A percentile compares a stretch with the other conserved stretches of the same genome.
These are phyloP conservation scores for Juglanconis sp. DNA, from an alignment of 2,329 filamentous ascomycete genomes.

Conservation along the genomic window DNA sequence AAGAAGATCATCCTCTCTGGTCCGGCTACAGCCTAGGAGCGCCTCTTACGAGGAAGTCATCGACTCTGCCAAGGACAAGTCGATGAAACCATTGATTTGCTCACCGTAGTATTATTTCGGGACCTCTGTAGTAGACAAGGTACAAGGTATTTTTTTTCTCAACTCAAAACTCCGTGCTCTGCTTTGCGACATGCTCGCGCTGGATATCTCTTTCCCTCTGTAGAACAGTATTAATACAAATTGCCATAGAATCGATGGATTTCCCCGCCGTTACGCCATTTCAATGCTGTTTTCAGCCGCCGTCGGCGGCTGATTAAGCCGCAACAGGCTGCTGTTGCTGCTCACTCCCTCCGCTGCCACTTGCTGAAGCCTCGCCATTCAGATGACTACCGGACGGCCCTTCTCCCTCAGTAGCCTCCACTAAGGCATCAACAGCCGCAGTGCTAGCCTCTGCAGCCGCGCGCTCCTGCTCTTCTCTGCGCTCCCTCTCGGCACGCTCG, in stretches of 20 bases:
- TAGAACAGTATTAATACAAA: conserved; percentile 7
- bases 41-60: neutral
- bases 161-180: conserved; percentile 11
- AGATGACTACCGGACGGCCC: neutral
- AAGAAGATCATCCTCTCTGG: no score
- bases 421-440: conserved; percentile 16
- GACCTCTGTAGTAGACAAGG: neutral
- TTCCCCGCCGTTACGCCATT: no score
- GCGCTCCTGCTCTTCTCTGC: conserved; percentile 27
- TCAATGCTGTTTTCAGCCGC: neutral
- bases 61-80: neutral
- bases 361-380: neutral
- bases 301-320: neutral
- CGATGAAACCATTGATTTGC: neutral
- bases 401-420: neutral
- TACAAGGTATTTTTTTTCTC: no score
- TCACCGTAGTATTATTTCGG: neutral
- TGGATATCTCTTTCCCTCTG: conserved; percentile 13
- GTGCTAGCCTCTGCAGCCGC: conserved; percentile 26
- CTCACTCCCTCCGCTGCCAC: neutral
- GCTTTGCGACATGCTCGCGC: conserved; percentile 6
- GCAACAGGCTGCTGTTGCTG: conserved; percentile 15
- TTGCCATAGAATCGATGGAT: neutral
- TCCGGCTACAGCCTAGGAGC: no score
- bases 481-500: conserved; percentile 35